phyloP scores from a whole-genome alignment of 352 stramenopile species.

The Achlya hypogyna region DNA sequence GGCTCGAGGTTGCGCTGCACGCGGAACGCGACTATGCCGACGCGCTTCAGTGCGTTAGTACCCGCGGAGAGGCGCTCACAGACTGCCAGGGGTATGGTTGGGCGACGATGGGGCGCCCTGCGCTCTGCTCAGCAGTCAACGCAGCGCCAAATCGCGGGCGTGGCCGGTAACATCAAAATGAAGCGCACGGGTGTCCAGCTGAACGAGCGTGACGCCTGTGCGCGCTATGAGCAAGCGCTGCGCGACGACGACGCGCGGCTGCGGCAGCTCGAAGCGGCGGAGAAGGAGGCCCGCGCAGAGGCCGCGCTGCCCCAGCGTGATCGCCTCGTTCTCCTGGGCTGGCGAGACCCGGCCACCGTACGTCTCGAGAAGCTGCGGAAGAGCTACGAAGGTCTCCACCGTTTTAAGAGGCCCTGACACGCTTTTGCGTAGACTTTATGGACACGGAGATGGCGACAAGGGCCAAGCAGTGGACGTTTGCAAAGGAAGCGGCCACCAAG shows the following conservation, averaged over 20 bases:
- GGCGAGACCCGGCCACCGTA: constrained; percentile 7
- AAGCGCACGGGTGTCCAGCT: constrained; percentile 6
- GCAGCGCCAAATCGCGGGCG: neutral
- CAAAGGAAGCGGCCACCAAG: neutral
- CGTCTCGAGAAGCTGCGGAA: constrained; percentile 14
- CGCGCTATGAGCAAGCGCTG: neutral
- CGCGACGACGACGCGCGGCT: neutral
- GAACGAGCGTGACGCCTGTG: constrained; percentile 8
- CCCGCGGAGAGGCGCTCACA: neutral
- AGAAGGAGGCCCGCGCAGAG: neutral
- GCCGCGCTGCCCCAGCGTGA: neutral
- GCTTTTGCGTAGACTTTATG: constrained; percentile 15
- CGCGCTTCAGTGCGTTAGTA: neutral
- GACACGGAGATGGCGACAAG: constrained; percentile 16
- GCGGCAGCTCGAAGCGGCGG: neutral
- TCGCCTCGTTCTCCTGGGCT: neutral
- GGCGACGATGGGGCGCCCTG: neutral
- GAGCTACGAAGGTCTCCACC: constrained; percentile 3
- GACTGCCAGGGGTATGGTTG: neutral
- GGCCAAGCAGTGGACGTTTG: constrained; percentile 13
- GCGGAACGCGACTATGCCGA: neutral
- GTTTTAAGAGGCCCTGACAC: neutral
- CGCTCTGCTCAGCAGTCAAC: neutral
- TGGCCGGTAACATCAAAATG: constrained; percentile 8
- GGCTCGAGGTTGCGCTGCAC: neutral